Percentiles rank a stretch among this genome's conserved stretches.
phyloP scores from a whole-genome alignment of 1,139 yeast species.

The Taphrina betulina region DNA sequence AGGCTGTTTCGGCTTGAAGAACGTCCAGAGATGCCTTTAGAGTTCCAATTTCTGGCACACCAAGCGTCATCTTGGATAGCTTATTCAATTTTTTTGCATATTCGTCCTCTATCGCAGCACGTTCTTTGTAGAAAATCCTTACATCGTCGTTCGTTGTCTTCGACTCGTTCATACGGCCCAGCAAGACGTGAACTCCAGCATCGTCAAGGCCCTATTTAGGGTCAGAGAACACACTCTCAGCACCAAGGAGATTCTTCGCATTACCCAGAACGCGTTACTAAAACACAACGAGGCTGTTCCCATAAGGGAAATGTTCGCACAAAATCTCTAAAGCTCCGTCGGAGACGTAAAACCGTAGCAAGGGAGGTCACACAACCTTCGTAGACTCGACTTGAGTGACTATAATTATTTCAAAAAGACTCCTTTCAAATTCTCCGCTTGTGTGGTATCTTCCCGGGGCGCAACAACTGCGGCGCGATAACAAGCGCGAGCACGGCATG shows the following conservation, averaged over 20 bases:
- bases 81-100: slow-evolving; percentile 53
- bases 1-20: slow-evolving; percentile 57
- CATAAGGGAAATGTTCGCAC: too few species aligned
- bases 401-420: too few species aligned
- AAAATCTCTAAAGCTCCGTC: too few species aligned
- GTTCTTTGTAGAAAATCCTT: slow-evolving; percentile 49
- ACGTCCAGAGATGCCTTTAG: slow-evolving; percentile 61
- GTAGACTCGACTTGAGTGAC: too few species aligned
- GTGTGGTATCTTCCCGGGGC: too few species aligned
- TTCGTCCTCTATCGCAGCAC: slow-evolving; percentile 67
- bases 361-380: too few species aligned
- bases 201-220: slow-evolving; percentile 36
- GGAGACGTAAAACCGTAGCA: too few species aligned
- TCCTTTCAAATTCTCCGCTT: too few species aligned
- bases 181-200: slow-evolving; percentile 41
- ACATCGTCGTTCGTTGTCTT: slow-evolving; percentile 52
- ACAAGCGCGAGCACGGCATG: too few species aligned
- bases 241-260: background rate
- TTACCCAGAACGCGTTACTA: slow-evolving; percentile 33
- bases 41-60: slow-evolving; percentile 60
- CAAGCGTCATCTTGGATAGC: slow-evolving; percentile 55
- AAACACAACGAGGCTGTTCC: too few species aligned
- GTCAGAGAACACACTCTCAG: background rate
- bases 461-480: too few species aligned
- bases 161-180: slow-evolving; percentile 62